Conservation (phyloP, 2,329 filamentous ascomycete species). For the Talaromyces sp. region DNA sequence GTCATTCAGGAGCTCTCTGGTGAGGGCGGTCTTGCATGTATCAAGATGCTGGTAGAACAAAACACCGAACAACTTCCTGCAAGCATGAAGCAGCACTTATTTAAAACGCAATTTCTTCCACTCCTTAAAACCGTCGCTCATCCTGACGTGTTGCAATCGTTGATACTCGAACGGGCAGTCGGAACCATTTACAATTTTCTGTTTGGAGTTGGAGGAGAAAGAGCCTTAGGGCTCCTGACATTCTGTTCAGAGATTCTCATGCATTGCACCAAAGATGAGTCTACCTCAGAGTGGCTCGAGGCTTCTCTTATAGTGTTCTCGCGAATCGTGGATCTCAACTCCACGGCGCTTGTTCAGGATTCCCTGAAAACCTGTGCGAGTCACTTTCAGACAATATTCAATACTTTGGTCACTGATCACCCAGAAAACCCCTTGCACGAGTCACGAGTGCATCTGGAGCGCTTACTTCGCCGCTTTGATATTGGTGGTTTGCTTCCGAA, state of each 20-base stretch:
- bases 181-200: conserved; percentile 46
- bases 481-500: conserved; percentile 21
- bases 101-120: conserved; percentile 34
- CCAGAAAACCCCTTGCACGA: background rate
- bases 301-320: conserved; percentile 14
- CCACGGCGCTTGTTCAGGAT: conserved; percentile 17
- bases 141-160: conserved; percentile 39
- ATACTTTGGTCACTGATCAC: conserved; percentile 9
- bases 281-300: conserved; percentile 10
- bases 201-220: conserved; percentile 40
- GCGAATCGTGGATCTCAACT: conserved; percentile 18
- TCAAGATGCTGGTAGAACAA: conserved; percentile 28
- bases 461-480: conserved; percentile 20
- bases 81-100: conserved; percentile 20
- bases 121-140: conserved; percentile 44
- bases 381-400: conserved; percentile 12
- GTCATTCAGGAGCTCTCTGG: conserved; percentile 29
- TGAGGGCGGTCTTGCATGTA: conserved; percentile 29
- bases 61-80: conserved; percentile 21
- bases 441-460: conserved; percentile 15
- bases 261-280: conserved; percentile 1
- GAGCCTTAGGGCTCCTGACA: conserved; percentile 35
- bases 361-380: conserved; percentile 11
- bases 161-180: conserved; percentile 42
- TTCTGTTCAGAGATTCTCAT: conserved; percentile 18